These are phyloP conservation scores for Fusarium foetens DNA, from an alignment of 2,329 filamentous ascomycete genomes.

Conservation along the genomic window DNA sequence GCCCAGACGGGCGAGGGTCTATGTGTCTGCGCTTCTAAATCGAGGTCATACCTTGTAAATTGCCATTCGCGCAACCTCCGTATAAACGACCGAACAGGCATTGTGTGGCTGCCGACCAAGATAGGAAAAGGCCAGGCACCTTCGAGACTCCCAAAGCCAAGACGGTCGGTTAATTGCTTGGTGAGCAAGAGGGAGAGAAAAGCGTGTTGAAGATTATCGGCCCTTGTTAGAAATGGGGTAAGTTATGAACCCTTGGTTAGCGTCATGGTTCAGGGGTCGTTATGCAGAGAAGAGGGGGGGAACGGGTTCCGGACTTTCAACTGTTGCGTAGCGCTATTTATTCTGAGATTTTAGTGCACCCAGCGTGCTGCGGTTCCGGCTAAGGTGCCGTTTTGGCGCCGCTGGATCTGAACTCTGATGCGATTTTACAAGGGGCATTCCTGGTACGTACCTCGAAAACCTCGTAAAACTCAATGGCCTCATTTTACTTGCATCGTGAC, in stretches of 20 bases:
- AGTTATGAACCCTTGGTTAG: slow-evolving; percentile 11
- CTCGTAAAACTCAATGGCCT: background rate
- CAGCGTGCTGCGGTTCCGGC: background rate
- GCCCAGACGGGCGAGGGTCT: slow-evolving; percentile 4
- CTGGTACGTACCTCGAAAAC: background rate
- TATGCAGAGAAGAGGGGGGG: slow-evolving; percentile 9
- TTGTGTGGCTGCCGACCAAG: background rate
- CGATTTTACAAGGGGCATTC: background rate
- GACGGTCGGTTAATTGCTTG: background rate
- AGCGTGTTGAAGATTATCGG: slow-evolving; percentile 7
- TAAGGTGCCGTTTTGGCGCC: background rate
- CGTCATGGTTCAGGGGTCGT: background rate
- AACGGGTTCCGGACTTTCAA: slow-evolving; percentile 10
- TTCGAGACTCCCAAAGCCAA: background rate
- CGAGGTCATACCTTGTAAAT: slow-evolving; percentile 18
- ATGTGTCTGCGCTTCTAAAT: slow-evolving; percentile 25
- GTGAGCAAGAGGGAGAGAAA: background rate
- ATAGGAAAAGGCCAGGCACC: slow-evolving; percentile 2
- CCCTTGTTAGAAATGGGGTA: slow-evolving; percentile 5
- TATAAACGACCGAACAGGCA: slow-evolving; percentile 2
- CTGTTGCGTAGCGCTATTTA: slow-evolving; percentile 3
- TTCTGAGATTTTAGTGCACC: background rate
- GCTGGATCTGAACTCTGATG: background rate
- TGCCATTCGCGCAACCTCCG: slow-evolving; percentile 10
- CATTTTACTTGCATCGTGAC: background rate